Base-by-base conservation (phyloP, 805 yeast species). In the Candida coleopterorum region DNA sequence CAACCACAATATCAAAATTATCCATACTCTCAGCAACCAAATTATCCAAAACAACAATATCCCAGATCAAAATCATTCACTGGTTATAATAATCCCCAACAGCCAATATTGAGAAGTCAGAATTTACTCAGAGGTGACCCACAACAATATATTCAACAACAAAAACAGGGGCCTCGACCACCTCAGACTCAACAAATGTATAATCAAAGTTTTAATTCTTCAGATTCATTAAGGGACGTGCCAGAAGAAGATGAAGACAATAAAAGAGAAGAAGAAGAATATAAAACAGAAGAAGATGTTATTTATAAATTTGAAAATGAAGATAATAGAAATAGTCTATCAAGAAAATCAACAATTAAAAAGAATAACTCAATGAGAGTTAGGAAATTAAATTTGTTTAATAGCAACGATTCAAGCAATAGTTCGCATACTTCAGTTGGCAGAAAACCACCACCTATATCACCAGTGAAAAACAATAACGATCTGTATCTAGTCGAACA, bases 331-430 rank as follows among this genome's bases (percentile, higher is more conserved):
- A 54, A 53, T 20, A 48, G 52, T 2, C 53, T 53, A 34, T 65
- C 72, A 3, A 47, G 71, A 31, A 63, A 60, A 35, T 58, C 68
- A 5, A 65, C 72, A 1, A 39, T 65, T n/a, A 60, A 58, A 37
- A 62, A 61, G 37, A 49, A 64, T 12, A 62, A 64, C 37, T 66
- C 72, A 11, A 60, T 62, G 62, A 56, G 66, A 25, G 58, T 67
- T 24, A 48, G 72, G 10, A 65, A 65, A 34, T 52, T 67, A 26
- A 59, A 67, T 36, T 48, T 67, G n/a, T 65, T 64, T 41, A 52
- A 52, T 35, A 49, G 45, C 24, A 39, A 18, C 18, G 18, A 24
- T 29, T 23, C 34, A 25, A 25, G 12, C 3, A 16, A 25, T 25
- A 10, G 4, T 17, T 10, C 25, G 9, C 18, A 7, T 18, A 24